A percentile compares a stretch with the other conserved stretches of the same genome.
Evolutionary conservation across 345 rosid genomes (phyloP).

Genomic region (Abelmoschus esculentus): DNA sequence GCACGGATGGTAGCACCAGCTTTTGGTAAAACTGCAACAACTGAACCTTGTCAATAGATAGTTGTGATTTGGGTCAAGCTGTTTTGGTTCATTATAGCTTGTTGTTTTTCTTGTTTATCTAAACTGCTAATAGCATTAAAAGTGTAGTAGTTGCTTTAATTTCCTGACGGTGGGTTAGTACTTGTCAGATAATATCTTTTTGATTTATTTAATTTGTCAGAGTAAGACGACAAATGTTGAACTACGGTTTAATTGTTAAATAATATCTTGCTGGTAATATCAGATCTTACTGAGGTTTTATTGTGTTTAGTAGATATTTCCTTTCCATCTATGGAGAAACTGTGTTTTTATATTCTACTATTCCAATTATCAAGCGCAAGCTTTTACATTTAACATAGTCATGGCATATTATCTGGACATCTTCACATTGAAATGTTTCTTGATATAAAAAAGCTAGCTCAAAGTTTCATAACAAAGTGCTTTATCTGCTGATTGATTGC

Average conservation of each 20-base stretch:
- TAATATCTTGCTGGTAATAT: too few relatives aligned
- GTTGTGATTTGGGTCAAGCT: not conserved
- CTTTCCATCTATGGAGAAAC: too few relatives aligned
- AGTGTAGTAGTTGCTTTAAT: not conserved
- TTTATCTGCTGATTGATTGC: conserved; percentile 23
- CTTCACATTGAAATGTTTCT: not conserved
- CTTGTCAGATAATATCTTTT: not conserved
- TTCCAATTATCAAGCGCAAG: not conserved
- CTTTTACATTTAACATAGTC: not conserved
- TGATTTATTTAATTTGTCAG: not conserved
- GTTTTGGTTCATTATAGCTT: not conserved
- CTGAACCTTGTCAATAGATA: not conserved
- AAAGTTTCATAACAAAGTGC: conserved; percentile 8
- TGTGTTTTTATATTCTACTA: not conserved
- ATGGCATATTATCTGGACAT: not conserved
- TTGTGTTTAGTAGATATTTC: too few relatives aligned
- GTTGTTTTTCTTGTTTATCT: not conserved
- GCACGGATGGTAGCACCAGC: not conserved
- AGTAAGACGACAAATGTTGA: not conserved
- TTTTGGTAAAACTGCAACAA: not conserved
- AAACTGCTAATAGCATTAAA: not conserved
- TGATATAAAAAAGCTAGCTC: not conserved
- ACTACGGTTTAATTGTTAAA: too few relatives aligned
- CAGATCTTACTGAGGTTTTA: too few relatives aligned
- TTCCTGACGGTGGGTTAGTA: not conserved